Percentiles rank a stretch among this genome's conserved stretches.
These are phyloP conservation scores for Boletus bicolor DNA, from an alignment of 768 basidiomycete species.

Conservation along the genomic window DNA sequence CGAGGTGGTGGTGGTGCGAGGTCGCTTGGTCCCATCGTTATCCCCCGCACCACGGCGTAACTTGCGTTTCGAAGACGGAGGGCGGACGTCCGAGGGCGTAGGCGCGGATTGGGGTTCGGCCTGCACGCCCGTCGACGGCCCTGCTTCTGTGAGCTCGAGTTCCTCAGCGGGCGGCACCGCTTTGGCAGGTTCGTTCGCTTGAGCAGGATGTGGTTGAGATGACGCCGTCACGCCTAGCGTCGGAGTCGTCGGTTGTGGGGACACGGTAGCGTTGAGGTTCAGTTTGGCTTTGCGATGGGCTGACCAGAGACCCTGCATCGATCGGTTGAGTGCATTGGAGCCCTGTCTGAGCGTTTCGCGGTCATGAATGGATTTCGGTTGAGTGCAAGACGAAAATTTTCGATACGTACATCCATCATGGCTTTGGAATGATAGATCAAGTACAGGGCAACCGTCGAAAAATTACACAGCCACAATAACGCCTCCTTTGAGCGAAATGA, in stretches of 20 bases:
- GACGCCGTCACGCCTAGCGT: conserved; percentile 6
- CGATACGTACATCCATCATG: conserved; percentile 17
- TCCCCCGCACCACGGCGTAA: conserved; percentile 45
- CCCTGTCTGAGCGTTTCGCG: conserved; percentile 54
- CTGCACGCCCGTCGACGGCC: conserved; percentile 9
- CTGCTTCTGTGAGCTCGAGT: conserved; percentile 7
- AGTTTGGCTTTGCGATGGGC: conserved; percentile 60
- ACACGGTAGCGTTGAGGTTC: conserved; percentile 53
- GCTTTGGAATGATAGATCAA: too few relatives aligned
- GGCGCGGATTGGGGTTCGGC: background rate
- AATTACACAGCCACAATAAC: background rate
- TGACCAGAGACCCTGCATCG: conserved; percentile 80
- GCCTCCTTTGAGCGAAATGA: too few relatives aligned
- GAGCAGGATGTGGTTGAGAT: background rate
- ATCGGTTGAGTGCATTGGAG: conserved; percentile 70
- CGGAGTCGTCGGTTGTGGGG: background rate
- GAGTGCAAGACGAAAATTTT: background rate
- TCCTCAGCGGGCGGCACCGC: conserved; percentile 19
- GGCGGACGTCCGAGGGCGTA: conserved; percentile 1
- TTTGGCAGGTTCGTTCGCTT: conserved; percentile 26
- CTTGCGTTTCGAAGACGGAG: conserved; percentile 57
- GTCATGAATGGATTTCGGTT: conserved; percentile 8
- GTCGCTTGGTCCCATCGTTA: conserved; percentile 54
- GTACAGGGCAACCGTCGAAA: background rate
- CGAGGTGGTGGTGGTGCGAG: conserved; percentile 36